phyloP scores from a whole-genome alignment of 768 basidiomycete genomes.

The Panaeolus papilionaceus region DNA sequence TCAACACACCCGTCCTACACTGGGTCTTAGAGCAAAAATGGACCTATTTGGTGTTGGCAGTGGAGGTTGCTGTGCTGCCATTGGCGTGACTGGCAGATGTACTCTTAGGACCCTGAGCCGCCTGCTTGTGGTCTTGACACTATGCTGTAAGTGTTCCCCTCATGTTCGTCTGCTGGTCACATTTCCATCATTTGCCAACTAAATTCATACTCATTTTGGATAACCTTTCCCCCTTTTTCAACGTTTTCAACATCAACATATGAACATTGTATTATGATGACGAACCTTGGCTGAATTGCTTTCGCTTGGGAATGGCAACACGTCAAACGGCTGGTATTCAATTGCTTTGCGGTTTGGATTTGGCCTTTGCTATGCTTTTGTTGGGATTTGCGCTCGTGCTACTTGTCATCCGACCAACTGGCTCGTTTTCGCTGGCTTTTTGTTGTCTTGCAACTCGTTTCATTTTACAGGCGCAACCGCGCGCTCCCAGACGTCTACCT shows the following conservation, averaged over 20 bases:
- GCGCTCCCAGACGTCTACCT: conserved; percentile 33
- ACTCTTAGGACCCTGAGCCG: conserved; percentile 11
- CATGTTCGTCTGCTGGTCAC: neutral
- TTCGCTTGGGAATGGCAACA: conserved; percentile 13
- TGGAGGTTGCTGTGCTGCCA: conserved; percentile 6
- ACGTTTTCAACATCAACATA: conserved; percentile 10
- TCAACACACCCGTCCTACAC: conserved; percentile 2
- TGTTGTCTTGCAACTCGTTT: neutral
- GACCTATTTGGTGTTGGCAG: conserved; percentile 1
- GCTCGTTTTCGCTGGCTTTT: conserved; percentile 2
- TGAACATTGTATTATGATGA: conserved; percentile 3
- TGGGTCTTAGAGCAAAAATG: neutral
- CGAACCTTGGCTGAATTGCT: conserved; percentile 5
- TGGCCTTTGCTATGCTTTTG: conserved; percentile 12
- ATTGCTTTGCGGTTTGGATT: conserved; percentile 13
- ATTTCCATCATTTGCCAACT: conserved; percentile 3
- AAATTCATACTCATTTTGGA: conserved; percentile 11
- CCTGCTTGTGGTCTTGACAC: conserved; percentile 11
- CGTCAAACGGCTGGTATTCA: conserved; percentile 6
- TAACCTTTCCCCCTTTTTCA: conserved; percentile 7
- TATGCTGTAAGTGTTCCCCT: conserved; percentile 10
- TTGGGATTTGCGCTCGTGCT: neutral
- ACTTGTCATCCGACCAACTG: neutral
- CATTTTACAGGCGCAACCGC: conserved; percentile 10
- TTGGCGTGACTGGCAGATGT: neutral